Evolutionary conservation across 371 early-diverging fungal genomes (phyloP), one percentile per base, ranked within the genome.

Genomic region (Mortierella polycephala): DNA sequence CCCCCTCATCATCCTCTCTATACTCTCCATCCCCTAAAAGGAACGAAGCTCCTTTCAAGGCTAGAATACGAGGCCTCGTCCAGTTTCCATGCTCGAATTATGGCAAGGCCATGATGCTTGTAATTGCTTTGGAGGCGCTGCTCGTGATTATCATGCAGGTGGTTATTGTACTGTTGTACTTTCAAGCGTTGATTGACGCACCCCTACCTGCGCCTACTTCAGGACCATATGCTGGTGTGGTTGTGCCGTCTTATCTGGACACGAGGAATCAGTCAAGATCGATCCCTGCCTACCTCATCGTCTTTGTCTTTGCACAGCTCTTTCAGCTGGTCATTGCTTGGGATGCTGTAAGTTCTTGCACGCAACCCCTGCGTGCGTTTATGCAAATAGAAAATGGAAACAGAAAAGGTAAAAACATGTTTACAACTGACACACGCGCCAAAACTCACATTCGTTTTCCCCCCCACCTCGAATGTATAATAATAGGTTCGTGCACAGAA

Each of bases 251-350:
- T 1, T 75, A 75, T 46, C 58, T 67, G 61, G 69, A 67, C 45
- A n/a, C 50, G 8, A 30, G 40, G 12, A 75, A 80, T 39, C 67
- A 42, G 40, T 80, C 66, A 14, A 62, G 74, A 13, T 60, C 67
- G 53, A 89, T 92, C 46, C 91, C 92, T 45, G 91, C 92, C 7
- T 95, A 95, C 67, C 74, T 93, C 49, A 86, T 90, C 69, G 92
- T 95, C 62, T 95, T 95, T 76, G 89, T 91, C 60, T 73, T 90
- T 57, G 87, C 91, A 10, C 92, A 92, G 82, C 65, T 95, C 14
- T 93, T 92, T 70, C 91, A 91, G 77, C 84, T 93, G 10, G 83
- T 86, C 30, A 72, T 93, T 30, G 85, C 89, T 45, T 89, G 89
- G 87, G 95, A 95, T 81, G 93, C 94, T 41, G 93, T 92, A 86